Percentiles rank a stretch among this genome's conserved stretches.
Conservation (phyloP, 73 alveolate species). For the Blepharisma japonicum region DNA sequence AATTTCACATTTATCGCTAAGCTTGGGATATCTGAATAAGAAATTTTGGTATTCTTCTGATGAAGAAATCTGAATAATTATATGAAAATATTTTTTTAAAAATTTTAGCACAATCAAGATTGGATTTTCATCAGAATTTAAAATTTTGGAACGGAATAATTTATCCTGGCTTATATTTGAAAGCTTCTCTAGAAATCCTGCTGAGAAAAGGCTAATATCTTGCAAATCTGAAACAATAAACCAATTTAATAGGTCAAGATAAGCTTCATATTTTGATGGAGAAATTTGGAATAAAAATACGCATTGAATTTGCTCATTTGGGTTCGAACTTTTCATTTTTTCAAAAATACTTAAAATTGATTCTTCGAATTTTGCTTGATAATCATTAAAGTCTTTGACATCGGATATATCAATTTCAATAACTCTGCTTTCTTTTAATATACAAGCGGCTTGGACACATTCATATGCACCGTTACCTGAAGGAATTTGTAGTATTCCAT, state of each 20-base stretch:
- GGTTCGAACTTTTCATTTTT: background rate
- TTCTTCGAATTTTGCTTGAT: background rate
- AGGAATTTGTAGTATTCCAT: background rate
- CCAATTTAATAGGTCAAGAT: background rate
- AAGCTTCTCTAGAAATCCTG: background rate
- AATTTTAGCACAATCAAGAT: too few relatives aligned
- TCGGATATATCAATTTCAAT: background rate
- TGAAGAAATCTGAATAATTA: background rate
- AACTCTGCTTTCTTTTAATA: background rate
- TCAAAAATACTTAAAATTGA: background rate
- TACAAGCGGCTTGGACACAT: slow-evolving; percentile 18
- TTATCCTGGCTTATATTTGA: background rate
- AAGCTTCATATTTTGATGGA: background rate
- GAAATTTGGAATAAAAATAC: slow-evolving; percentile 12
- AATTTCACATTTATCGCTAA: background rate
- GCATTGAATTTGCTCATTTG: background rate
- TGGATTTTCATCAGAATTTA: too few relatives aligned
- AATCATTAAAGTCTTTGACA: background rate
- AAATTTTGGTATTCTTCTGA: background rate
- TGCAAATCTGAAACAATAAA: background rate
- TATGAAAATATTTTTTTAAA: slow-evolving; percentile 4
- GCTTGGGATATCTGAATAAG: background rate
- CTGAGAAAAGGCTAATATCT: background rate
- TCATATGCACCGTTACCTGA: slow-evolving; percentile 30
- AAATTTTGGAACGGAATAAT: too few relatives aligned